Evolutionary conservation across 192 early-diverging fungal genomes (phyloP), one percentile per base, ranked within the genome.

Genomic region (Endogone sp.): DNA sequence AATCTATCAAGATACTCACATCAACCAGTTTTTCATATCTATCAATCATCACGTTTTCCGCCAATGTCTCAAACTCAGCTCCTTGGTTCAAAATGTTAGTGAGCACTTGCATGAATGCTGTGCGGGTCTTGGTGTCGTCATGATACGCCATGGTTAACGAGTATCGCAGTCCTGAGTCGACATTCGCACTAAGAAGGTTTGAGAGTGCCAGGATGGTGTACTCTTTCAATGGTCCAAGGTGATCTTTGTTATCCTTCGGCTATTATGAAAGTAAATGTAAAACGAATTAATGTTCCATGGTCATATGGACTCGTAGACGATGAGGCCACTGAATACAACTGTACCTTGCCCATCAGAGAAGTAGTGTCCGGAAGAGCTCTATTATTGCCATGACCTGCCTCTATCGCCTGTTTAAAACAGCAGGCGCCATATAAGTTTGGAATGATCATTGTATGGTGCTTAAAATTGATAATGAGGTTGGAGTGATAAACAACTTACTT

Each of bases 91-190:
- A 77, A 59, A 98, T 89, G 65, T 96, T 93, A 26, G 94, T 95
- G 54, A 99, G 79, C 29, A 99, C 95, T 60, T 94, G 88, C 75
- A 95, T 94, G 70, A 98, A 99, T 25, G 94, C 86, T 1, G 92
- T 90, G 22, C 97, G 85, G 62, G 91, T 93, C 69, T 90, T 88
- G 20, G 88, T 85, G 75, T 98, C 95, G 75, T 95, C 94, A 74
- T 97, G 91, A 68, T 96, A 98, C 16, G 89, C 92, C 83, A 95
- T 91, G 0, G 92, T 85, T 25, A 99, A 75, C 56, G 94, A 95
- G 75, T 89, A 93, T 78, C 93, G 89, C 65, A 99, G 79, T 26
- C 94, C 96, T 58, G 94, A 88, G 73, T 97, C 96, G 60, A 98
- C 85, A 76, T 99, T 99, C 4, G 93, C 91, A 10, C 91, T 87